Evolutionary conservation across 768 basidiomycete genomes (phyloP), one percentile per base, ranked within the genome.

Genomic region (Rhodotorula graminis): DNA sequence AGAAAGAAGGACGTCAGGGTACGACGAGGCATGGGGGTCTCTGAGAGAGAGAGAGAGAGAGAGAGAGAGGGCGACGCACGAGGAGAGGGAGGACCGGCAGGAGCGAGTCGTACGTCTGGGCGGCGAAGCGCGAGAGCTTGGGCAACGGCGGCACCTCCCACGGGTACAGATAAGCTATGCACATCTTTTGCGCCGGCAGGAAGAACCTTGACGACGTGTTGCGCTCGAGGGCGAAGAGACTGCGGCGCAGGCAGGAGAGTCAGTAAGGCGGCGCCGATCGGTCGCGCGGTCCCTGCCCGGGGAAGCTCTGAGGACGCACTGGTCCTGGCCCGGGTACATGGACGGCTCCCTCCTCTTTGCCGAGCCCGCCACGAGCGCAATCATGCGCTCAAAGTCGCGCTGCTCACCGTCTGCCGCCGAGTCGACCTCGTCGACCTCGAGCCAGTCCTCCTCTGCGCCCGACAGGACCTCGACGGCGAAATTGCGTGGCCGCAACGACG

Each of bases 131-230:
- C 27, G 64, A 65, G 3, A 65, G 42, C 18, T 27, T 40, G 27
- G 64, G 52, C 6, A 65, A 25, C 8, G 64, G 53, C 53, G 64
- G 64, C 10, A 65, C 29, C n/a, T 65, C 64, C 53, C 53, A 65
- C 10, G 64, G 64, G 53, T 29, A 65, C 15, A 65, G 64, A 18
- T 65, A 65, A 8, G 64, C 64, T 18, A 56, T 65, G 52, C 64
- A 65, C 29, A 65, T 46, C 18, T 29, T 40, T 44, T 65, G 64
- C 1, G 15, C 11, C n/a, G 52, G 23, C 64, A 65, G 56, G 40
- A 53, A 65, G 64, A 65, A 65, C 0, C 44, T n/a, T 9, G 10
- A 11, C 18, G 16, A 53, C 52, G 11, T 53, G 37, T 40, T n/a
- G n/a, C 64, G 27, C n/a, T 55, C 40, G 9, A 8, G 2, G 12